Percentiles rank a stretch among this genome's conserved stretches.
These are phyloP conservation scores for Colletotrichum echinochloae DNA, from an alignment of 2,329 filamentous ascomycete genomes.

Conservation along the genomic window DNA sequence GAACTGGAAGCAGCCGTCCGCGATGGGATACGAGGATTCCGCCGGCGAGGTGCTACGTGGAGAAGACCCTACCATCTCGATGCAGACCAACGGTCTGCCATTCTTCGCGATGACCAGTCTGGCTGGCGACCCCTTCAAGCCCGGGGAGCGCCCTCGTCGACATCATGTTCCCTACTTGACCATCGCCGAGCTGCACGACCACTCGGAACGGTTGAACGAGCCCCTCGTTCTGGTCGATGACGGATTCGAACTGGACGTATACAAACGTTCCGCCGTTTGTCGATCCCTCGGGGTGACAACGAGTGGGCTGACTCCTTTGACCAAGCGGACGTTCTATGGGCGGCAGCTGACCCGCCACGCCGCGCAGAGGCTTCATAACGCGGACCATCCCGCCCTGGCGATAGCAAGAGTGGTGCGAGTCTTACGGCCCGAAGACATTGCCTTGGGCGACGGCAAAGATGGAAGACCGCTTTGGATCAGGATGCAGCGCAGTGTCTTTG, in stretches of 20 bases:
- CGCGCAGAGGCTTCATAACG: not conserved
- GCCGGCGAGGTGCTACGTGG: not conserved
- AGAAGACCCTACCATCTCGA: not conserved
- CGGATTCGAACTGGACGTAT: conserved; percentile 18
- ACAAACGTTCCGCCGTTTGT: not conserved
- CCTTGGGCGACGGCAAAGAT: conserved; percentile 12
- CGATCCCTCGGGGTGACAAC: not conserved
- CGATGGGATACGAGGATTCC: not conserved
- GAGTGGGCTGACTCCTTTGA: not conserved
- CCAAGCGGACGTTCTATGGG: conserved; percentile 13
- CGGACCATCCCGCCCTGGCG: not conserved
- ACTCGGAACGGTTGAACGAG: not conserved
- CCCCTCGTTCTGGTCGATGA: conserved; percentile 13
- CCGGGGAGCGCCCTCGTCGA: not conserved
- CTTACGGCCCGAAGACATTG: conserved; percentile 21
- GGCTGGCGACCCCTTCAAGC: not conserved
- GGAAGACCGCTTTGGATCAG: conserved; percentile 23
- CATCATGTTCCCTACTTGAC: conserved; percentile 21
- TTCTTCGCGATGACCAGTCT: not conserved
- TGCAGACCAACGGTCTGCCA: not conserved
- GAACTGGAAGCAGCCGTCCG: not conserved
- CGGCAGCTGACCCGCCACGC: not conserved
- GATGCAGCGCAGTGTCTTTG: conserved; percentile 22
- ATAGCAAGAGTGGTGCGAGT: conserved; percentile 18
- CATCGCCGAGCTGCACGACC: conserved; percentile 27